These are phyloP conservation scores for Suillus weaverae DNA, from an alignment of 768 basidiomycete species.

Conservation along the genomic window DNA sequence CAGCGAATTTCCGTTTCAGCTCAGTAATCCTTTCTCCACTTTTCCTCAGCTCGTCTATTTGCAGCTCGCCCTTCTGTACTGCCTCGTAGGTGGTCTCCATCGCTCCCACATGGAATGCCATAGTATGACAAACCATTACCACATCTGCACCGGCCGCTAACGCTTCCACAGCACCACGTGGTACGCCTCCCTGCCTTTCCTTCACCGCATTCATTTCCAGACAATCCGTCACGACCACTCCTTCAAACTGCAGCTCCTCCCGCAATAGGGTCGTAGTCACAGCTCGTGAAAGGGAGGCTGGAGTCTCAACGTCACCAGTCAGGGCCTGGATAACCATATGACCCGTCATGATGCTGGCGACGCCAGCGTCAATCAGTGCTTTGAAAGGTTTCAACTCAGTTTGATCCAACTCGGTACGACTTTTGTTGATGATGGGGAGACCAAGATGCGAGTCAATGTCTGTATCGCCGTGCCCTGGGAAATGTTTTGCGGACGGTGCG, in stretches of 20 bases:
- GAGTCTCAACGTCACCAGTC: constrained; percentile 48
- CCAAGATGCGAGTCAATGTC: constrained; percentile 69
- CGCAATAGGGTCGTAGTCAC: constrained; percentile 57
- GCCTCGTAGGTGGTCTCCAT: constrained; percentile 53
- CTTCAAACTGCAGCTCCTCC: constrained; percentile 49
- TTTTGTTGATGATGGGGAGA: constrained; percentile 60
- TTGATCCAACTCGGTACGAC: constrained; percentile 37
- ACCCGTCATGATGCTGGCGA: constrained; percentile 69
- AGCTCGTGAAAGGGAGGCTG: constrained; percentile 55
- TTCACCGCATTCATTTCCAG: constrained; percentile 73
- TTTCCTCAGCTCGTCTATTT: constrained; percentile 35
- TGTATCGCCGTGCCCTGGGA: constrained; percentile 76
- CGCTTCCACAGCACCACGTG: constrained; percentile 55
- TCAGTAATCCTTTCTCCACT: constrained; percentile 47
- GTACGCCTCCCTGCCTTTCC: constrained; percentile 41
- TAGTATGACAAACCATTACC: constrained; percentile 74
- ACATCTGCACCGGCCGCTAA: constrained; percentile 67
- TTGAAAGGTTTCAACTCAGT: constrained; percentile 64
- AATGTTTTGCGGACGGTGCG: constrained; percentile 68
- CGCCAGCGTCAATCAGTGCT: constrained; percentile 37
- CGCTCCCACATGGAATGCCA: constrained; percentile 52
- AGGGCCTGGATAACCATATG: constrained; percentile 69
- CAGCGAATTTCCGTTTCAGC: constrained; percentile 54
- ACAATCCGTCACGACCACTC: constrained; percentile 72
- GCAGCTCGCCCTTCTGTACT: constrained; percentile 43